Conservation (phyloP, 179 eudicot species). For the Beta macrorhiza region DNA sequence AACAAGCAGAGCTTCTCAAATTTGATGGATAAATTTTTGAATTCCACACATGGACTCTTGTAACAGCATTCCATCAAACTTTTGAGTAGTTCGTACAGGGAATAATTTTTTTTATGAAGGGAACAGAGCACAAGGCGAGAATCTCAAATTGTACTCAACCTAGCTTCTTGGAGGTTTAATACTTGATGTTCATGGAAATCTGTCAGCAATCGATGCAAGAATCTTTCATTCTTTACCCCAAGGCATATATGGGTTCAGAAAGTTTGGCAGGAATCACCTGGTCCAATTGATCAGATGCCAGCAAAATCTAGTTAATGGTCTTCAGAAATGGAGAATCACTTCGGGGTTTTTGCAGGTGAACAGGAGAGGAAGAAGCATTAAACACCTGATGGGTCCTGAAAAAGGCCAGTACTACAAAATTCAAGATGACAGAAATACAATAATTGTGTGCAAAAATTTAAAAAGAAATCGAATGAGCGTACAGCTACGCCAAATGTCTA, state of each 20-base stretch:
- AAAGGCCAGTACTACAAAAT: not conserved
- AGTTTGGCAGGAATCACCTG: not conserved
- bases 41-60: too few species aligned
- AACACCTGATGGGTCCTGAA: not conserved
- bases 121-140: not conserved
- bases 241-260: not conserved
- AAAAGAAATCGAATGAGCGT: not conserved
- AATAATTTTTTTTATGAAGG: too few species aligned
- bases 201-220: not conserved
- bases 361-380: not conserved
- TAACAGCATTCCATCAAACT: too few species aligned
- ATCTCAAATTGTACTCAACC: not conserved
- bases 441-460: not conserved
- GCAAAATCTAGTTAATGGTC: not conserved
- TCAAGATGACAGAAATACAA: not conserved
- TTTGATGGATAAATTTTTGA: too few species aligned
- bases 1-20: too few species aligned
- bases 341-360: not conserved
- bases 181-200: not conserved
- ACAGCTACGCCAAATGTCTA: not conserved
- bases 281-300: not conserved
- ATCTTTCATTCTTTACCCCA: not conserved
- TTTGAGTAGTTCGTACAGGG: not conserved
- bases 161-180: not conserved
- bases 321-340: not conserved